Base-by-base conservation (phyloP, 169 alveolate genomes). In the Eimeria maxima region DNA sequence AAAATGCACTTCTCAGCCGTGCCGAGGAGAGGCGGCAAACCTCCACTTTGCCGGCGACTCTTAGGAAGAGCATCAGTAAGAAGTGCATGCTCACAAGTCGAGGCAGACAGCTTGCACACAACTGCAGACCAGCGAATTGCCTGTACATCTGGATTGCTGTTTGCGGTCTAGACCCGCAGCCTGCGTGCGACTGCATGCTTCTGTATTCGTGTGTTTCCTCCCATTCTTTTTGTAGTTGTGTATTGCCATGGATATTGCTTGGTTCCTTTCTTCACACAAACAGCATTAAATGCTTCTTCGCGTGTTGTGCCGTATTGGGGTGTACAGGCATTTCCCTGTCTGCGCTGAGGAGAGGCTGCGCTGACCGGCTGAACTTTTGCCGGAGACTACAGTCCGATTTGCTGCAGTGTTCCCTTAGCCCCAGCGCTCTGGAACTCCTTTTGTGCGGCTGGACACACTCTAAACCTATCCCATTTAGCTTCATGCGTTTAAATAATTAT, bases 41-140 rank as follows among this genome's bases (percentile, higher is more conserved):
- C 44, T 60, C 89, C 18, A 27, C 65, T 16, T 65, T 78, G 8
- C 89, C 89, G 44, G 44, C 89, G 13, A 45, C 89, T 47, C 65
- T 78, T 60, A 78, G 89, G 24, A 78, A 78, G 89, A 78, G 89
- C 89, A 78, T 78, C 65, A 78, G 89, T 78, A 44, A 78, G 89
- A 16, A 24, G 45, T 14, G 16, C 10, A 53, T 53, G 45, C 3
- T 11, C 10, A 53, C 16, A 2, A 53, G 3, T 11, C 60, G 60
- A 53, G 60, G 16, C 20, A 11, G 10, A 3, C 60, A 53, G 20
- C 20, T 14, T 11, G 60, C 60, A 53, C 10, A 53, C 60, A 53
- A 14, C 60, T 0, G 10, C 60, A 53, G 2, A 53, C 10, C 60
- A 53, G 60, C 2, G 60, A 7, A 53, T 14, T 53, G 60, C 16